Conservation (phyloP, 768 basidiomycete genomes). For the Tephrocybe sp. region DNA sequence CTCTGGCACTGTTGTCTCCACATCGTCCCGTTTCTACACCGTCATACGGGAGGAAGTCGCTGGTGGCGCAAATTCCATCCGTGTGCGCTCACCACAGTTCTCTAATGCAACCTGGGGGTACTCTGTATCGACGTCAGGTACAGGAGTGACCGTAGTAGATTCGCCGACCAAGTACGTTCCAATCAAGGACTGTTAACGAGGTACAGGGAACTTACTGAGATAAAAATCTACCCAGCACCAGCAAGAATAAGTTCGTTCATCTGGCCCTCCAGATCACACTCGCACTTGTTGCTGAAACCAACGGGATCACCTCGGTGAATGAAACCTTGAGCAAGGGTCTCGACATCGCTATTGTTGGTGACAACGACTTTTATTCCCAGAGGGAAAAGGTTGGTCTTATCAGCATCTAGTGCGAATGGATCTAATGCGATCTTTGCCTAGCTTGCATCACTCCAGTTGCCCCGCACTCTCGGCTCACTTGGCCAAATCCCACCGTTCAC, state of each 20-base stretch:
- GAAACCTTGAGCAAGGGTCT: slow-evolving; percentile 53
- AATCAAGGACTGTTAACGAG: slow-evolving; percentile 8
- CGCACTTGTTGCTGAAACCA: slow-evolving; percentile 61
- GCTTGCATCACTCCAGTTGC: slow-evolving; percentile 64
- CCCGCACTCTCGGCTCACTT: slow-evolving; percentile 64
- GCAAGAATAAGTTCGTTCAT: slow-evolving; percentile 90
- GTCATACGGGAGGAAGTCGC: slow-evolving; percentile 47
- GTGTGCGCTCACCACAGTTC: slow-evolving; percentile 92
- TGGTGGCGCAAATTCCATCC: slow-evolving; percentile 43
- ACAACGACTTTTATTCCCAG: slow-evolving; percentile 99
- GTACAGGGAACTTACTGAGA: slow-evolving; percentile 12
- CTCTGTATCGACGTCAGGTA: slow-evolving; percentile 40
- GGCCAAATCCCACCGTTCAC: slow-evolving; percentile 74
- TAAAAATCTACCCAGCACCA: slow-evolving; percentile 30
- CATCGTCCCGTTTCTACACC: slow-evolving; percentile 93
- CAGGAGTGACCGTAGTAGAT: slow-evolving; percentile 32
- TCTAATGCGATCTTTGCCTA: slow-evolving; percentile 26
- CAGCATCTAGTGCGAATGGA: neutral
- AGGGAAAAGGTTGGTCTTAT: slow-evolving; percentile 62
- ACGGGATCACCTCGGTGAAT: slow-evolving; percentile 41
- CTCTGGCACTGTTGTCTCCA: slow-evolving; percentile 86
- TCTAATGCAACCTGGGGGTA: slow-evolving; percentile 78
- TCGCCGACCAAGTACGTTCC: slow-evolving; percentile 38
- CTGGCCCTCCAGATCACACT: slow-evolving; percentile 83
- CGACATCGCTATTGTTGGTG: slow-evolving; percentile 82